Conservation (phyloP, 352 stramenopile genomes). For the Phytophthora pistaciae region DNA sequence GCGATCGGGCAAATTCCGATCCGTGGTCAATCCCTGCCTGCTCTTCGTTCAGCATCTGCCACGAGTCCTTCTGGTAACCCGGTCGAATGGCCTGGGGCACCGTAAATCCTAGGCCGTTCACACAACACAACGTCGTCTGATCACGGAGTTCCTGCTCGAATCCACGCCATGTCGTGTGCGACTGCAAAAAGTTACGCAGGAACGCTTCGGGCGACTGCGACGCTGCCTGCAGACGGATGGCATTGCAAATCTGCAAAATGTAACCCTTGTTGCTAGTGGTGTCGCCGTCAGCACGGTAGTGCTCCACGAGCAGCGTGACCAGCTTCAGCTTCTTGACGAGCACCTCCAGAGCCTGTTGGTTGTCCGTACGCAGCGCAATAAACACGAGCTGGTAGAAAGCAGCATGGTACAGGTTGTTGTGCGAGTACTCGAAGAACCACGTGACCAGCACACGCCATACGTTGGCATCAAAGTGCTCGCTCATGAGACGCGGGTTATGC, state of each 20-base stretch:
- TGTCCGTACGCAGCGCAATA: conserved; percentile 87
- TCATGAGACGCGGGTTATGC: conserved; percentile 77
- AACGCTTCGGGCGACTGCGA: conserved; percentile 90
- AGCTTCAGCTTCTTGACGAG: conserved; percentile 91
- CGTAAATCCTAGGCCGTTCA: conserved; percentile 77
- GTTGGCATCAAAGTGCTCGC: conserved; percentile 78
- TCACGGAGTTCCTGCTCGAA: conserved; percentile 78
- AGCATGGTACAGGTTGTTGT: conserved; percentile 93
- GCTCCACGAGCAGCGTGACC: conserved; percentile 84
- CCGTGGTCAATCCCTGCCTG: conserved; percentile 80
- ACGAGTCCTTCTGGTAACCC: conserved; percentile 70
- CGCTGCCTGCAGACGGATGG: conserved; percentile 88
- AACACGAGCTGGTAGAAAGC: conserved; percentile 93
- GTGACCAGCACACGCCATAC: conserved; percentile 88
- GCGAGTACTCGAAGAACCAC: conserved; percentile 93
- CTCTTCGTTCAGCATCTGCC: conserved; percentile 70
- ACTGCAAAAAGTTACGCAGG: conserved; percentile 90
- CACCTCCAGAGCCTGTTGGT: conserved; percentile 81
- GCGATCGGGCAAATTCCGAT: conserved; percentile 80
- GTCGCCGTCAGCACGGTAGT: conserved; percentile 72
- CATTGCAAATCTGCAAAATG: conserved; percentile 91
- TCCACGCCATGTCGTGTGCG: conserved; percentile 84
- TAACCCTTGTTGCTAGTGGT: conserved; percentile 87
- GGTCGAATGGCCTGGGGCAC: conserved; percentile 74
- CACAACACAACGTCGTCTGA: conserved; percentile 61